Conservation (phyloP, 768 basidiomycete genomes). For the Psilocybe sp. region DNA sequence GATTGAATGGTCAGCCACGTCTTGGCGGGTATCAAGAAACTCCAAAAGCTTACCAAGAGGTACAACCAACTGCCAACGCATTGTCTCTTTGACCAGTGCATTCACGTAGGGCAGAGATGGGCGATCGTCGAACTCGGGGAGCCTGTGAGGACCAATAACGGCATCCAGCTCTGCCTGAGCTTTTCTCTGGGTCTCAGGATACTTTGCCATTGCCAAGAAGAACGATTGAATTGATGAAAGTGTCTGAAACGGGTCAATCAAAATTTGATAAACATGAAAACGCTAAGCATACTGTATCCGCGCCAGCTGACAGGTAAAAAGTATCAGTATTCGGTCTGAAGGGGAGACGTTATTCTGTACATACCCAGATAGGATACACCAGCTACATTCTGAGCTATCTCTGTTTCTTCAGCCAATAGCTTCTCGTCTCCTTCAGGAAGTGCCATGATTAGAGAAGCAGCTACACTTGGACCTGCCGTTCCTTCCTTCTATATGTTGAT, state of each 20-base stretch:
- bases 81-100: conserved; percentile 14
- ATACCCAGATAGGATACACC: conserved; percentile 20
- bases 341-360: neutral
- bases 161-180: conserved; percentile 24
- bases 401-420: conserved; percentile 16
- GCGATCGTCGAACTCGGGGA: conserved; percentile 24
- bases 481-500: conserved; percentile 12
- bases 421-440: conserved; percentile 15
- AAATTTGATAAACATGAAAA: neutral
- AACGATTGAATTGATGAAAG: conserved; percentile 20
- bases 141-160: conserved; percentile 19
- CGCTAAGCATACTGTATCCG: conserved; percentile 18
- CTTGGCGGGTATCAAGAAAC: neutral
- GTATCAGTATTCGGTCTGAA: neutral
- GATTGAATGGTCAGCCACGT: neutral
- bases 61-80: conserved; percentile 15
- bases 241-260: conserved; percentile 9
- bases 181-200: conserved; percentile 21
- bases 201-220: conserved; percentile 20
- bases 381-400: conserved; percentile 13
- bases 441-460: conserved; percentile 13
- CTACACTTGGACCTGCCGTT: conserved; percentile 11
- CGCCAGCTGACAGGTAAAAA: conserved; percentile 10
- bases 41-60: conserved; percentile 11
- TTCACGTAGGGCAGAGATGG: conserved; percentile 19